These are phyloP conservation scores for Huntiella moniliformis DNA, from an alignment of 2,329 filamentous ascomycete genomes.

Conservation along the genomic window DNA sequence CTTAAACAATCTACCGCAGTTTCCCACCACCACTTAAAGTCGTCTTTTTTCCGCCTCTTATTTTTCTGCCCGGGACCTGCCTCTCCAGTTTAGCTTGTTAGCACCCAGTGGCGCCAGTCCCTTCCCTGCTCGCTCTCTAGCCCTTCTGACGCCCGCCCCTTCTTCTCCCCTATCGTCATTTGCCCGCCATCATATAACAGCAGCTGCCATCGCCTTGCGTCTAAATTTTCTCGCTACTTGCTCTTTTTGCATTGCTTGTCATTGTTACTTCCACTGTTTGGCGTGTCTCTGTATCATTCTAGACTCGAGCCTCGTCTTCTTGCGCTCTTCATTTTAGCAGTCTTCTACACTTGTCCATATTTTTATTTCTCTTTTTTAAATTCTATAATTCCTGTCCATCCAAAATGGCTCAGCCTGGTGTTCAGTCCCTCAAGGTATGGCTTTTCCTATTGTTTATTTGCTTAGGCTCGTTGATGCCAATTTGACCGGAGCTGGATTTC, in stretches of 20 bases:
- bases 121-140: slow-evolving; percentile 3
- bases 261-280: background rate
- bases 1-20: background rate
- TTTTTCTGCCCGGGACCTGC: background rate
- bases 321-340: background rate
- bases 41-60: background rate
- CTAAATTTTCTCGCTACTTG: background rate
- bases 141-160: slow-evolving; percentile 7
- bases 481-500: no score
- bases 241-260: background rate
- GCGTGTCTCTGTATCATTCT: no score
- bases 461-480: no score
- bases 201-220: no score
- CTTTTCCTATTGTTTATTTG: background rate
- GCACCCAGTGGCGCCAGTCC: background rate
- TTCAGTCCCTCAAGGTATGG: slow-evolving; percentile 77
- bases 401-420: slow-evolving; percentile 67
- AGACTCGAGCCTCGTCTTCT: background rate
- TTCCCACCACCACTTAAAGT: background rate
- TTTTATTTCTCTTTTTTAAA: background rate
- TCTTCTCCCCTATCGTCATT: slow-evolving; percentile 3
- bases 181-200: background rate
- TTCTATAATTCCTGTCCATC: slow-evolving; percentile 12
- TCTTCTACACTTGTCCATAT: background rate
- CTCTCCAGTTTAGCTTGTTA: background rate